These are phyloP conservation scores for Mangifera indica DNA, from an alignment of 345 rosid genomes.

Conservation along the genomic window DNA sequence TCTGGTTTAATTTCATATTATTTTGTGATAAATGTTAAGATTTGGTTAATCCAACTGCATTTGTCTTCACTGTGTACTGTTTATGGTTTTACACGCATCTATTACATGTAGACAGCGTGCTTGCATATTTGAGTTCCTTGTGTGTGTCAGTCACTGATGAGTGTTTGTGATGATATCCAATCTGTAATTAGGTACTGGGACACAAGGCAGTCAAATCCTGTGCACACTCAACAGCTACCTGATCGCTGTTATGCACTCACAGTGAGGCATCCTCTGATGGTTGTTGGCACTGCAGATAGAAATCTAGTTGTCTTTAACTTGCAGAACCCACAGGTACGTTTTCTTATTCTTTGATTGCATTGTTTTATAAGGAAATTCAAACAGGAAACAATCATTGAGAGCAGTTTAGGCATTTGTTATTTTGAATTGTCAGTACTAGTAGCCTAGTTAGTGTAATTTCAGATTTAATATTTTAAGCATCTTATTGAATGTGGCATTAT, in stretches of 20 bases:
- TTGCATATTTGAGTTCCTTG: neutral
- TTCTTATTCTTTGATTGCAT: constrained; percentile 3
- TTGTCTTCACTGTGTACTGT: neutral
- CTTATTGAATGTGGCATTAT: neutral
- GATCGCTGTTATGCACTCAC: constrained; percentile 87
- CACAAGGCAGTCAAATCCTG: constrained; percentile 79
- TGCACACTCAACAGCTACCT: constrained; percentile 91
- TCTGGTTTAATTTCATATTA: neutral
- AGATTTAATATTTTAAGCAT: neutral
- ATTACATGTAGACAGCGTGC: neutral
- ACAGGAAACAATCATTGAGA: neutral
- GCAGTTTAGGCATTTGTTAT: neutral
- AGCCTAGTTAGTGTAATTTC: neutral
- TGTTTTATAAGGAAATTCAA: neutral
- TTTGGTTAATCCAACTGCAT: neutral
- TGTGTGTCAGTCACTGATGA: neutral
- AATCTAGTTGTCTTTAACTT: constrained; percentile 78
- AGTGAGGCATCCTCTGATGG: constrained; percentile 89
- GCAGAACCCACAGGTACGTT: constrained; percentile 84
- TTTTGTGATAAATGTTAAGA: neutral
- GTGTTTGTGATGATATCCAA: neutral
- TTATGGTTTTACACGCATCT: neutral
- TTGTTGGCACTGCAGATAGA: constrained; percentile 97
- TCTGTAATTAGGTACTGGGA: constrained; percentile 79
- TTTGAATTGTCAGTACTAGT: neutral